phyloP scores from a whole-genome alignment of 2,329 filamentous ascomycete genomes.

The Trichoderma afroharzianum region DNA sequence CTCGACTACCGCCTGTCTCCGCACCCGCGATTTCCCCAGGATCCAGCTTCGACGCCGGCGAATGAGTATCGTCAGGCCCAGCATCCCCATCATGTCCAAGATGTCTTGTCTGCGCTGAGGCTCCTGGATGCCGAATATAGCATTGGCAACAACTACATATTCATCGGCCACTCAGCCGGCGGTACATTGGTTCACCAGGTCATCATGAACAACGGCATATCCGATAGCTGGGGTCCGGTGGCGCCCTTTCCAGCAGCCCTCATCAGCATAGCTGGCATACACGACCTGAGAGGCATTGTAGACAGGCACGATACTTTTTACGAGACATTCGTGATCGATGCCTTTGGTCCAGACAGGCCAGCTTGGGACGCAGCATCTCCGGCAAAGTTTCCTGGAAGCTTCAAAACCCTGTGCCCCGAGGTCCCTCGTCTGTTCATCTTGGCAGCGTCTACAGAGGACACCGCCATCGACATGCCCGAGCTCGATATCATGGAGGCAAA shows the following conservation, averaged over 20 bases:
- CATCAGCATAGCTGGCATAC: slow-evolving; percentile 64
- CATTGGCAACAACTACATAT: slow-evolving; percentile 49
- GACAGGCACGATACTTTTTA: slow-evolving; percentile 48
- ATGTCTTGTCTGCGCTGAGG: slow-evolving; percentile 51
- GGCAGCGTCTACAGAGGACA: slow-evolving; percentile 46
- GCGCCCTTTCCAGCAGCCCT: slow-evolving; percentile 48
- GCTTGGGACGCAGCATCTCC: slow-evolving; percentile 57
- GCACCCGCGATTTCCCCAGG: slow-evolving; percentile 42
- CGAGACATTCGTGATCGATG: slow-evolving; percentile 51
- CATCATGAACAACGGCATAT: slow-evolving; percentile 41
- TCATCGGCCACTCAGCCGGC: slow-evolving; percentile 61
- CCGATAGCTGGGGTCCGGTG: slow-evolving; percentile 23
- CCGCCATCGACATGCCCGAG: slow-evolving; percentile 55
- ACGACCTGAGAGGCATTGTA: slow-evolving; percentile 57
- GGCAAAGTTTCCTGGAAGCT: slow-evolving; percentile 40
- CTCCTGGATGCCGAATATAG: slow-evolving; percentile 45
- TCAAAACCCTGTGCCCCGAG: slow-evolving; percentile 36
- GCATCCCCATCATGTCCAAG: slow-evolving; percentile 58
- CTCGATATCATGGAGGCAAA: slow-evolving; percentile 51
- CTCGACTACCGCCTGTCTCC: slow-evolving; percentile 61
- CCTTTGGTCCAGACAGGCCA: slow-evolving; percentile 54
- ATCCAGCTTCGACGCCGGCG: slow-evolving; percentile 25
- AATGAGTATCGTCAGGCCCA: slow-evolving; percentile 40
- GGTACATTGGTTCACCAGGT: slow-evolving; percentile 62
- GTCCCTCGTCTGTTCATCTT: slow-evolving; percentile 36